These are phyloP conservation scores for Dothistroma septosporum DNA, from an alignment of 2,329 filamentous ascomycete genomes.

Conservation along the genomic window DNA sequence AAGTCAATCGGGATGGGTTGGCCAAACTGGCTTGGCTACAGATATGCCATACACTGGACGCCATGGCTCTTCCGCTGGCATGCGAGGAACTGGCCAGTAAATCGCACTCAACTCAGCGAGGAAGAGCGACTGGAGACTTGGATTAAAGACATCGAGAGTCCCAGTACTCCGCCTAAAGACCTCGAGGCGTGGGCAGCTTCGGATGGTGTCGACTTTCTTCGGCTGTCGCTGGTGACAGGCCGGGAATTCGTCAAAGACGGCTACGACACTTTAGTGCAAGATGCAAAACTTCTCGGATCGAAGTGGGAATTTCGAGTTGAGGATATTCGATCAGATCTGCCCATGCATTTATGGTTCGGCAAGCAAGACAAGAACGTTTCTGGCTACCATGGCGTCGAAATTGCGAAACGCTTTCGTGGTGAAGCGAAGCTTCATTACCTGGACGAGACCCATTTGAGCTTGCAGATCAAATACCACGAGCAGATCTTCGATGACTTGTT, in stretches of 20 bases:
- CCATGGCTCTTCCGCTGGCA: not conserved
- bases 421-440: not conserved
- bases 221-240: not conserved
- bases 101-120: not conserved
- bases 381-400: not conserved
- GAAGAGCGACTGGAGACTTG: not conserved
- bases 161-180: not conserved
- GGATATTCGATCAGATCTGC: not conserved
- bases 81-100: not conserved
- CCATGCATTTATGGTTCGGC: slow-evolving; percentile 4
- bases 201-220: not conserved
- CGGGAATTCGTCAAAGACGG: not conserved
- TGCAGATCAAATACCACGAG: slow-evolving; percentile 2
- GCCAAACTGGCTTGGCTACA: slow-evolving; percentile 1
- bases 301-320: not conserved
- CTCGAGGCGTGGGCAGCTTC: not conserved
- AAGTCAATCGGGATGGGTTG: not conserved
- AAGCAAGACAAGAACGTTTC: slow-evolving; percentile 7
- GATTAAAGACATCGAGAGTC: not conserved
- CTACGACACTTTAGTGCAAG: not conserved
- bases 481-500: slow-evolving; percentile 4
- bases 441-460: slow-evolving; percentile 8
- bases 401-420: not conserved
- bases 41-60: not conserved
- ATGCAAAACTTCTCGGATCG: not conserved